phyloP scores from a whole-genome alignment of 768 basidiomycete genomes.

The Kwoniella shandongensis region DNA sequence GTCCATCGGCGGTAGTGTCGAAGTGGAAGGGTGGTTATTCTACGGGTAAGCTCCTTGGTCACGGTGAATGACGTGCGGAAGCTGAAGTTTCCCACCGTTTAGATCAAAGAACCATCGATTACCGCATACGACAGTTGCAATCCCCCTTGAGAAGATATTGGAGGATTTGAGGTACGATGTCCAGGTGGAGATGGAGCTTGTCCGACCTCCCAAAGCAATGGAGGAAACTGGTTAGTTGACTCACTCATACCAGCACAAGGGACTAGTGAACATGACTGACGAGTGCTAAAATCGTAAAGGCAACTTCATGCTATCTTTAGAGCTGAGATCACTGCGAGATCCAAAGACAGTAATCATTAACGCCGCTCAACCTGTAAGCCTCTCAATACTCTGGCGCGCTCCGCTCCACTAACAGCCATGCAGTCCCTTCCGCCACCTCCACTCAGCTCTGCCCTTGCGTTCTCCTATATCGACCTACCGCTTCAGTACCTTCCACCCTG shows the following conservation, averaged over 20 bases:
- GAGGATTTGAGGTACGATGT: conserved; percentile 51
- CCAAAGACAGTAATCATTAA: conserved; percentile 26
- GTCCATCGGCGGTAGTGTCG: conserved; percentile 41
- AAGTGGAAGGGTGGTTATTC: conserved; percentile 51
- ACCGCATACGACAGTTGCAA: conserved; percentile 42
- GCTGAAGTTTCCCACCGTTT: background rate
- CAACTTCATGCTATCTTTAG: conserved; percentile 51
- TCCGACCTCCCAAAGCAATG: conserved; percentile 34
- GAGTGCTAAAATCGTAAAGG: conserved; percentile 19
- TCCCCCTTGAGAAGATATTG: conserved; percentile 36
- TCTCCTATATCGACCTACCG: conserved; percentile 20
- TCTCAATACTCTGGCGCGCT: background rate
- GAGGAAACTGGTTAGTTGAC: conserved; percentile 39
- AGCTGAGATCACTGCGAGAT: conserved; percentile 32
- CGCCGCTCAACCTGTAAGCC: conserved; percentile 44
- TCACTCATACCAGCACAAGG: too few relatives aligned
- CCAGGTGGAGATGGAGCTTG: conserved; percentile 51
- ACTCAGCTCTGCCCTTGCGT: conserved; percentile 11
- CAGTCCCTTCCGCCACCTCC: conserved; percentile 48
- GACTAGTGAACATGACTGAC: too few relatives aligned
- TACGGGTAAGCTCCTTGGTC: conserved; percentile 45
- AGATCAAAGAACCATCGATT: conserved; percentile 45
- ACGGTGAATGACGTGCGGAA: background rate
- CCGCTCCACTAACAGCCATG: background rate
- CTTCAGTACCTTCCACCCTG: conserved; percentile 34